Evolutionary conservation across 176 grass and related monocot species (phyloP).

Genomic region (Bonia amplexicaulis): DNA sequence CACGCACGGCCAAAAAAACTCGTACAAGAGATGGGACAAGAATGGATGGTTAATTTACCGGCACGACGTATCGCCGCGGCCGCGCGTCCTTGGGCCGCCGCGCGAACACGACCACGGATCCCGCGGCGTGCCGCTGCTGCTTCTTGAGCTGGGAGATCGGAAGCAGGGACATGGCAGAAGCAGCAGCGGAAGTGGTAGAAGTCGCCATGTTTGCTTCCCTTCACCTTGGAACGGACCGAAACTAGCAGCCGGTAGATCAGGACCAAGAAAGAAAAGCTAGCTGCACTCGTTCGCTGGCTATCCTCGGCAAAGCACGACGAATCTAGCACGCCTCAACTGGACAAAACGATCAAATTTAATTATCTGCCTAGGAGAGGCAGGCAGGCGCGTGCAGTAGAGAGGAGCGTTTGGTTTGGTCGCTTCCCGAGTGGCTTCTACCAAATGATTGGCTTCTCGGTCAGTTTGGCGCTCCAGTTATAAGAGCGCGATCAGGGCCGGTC

Average conservation of each 20-base stretch:
- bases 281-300: background rate
- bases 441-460: background rate
- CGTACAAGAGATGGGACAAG: background rate
- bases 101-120: constrained; percentile 27
- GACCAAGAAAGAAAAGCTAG: background rate
- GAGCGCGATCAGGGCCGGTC: too few relatives aligned
- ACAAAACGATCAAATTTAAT: background rate
- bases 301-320: background rate
- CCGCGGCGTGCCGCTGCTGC: background rate
- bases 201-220: constrained; percentile 14
- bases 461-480: constrained; percentile 19
- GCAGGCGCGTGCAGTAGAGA: background rate
- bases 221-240: background rate
- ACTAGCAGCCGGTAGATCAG: background rate
- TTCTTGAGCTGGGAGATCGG: constrained; percentile 50
- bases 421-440: background rate
- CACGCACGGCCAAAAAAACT: background rate
- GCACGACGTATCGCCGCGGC: constrained; percentile 27
- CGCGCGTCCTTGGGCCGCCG: background rate
- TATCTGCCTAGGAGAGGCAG: background rate
- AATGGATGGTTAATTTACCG: constrained; percentile 23
- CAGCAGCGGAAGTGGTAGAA: background rate
- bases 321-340: constrained; percentile 35
- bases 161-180: constrained; percentile 49
- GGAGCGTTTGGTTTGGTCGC: background rate